A percentile compares a stretch with the other conserved stretches of the same genome.
phyloP scores from a whole-genome alignment of 495 filamentous ascomycete genomes.

The Margaritispora aquatica region DNA sequence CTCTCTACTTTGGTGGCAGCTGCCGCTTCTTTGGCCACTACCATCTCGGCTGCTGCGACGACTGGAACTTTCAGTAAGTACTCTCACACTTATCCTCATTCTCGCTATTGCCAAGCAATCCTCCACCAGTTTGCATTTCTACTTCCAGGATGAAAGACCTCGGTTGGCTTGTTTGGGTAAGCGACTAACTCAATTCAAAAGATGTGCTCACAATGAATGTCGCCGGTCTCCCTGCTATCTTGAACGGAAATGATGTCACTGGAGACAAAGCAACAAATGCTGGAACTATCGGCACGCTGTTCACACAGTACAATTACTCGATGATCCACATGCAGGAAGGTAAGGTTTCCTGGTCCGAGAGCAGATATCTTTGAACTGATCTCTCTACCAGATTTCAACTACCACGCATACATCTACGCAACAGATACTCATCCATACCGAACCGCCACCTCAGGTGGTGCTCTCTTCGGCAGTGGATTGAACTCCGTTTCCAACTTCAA shows the following conservation, averaged over 20 bases:
- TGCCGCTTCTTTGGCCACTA: neutral
- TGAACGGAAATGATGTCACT: conserved; percentile 45
- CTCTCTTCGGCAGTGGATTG: conserved; percentile 52
- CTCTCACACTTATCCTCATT: no score
- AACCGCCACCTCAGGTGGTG: conserved; percentile 54
- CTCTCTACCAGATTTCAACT: conserved; percentile 50
- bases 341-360: neutral
- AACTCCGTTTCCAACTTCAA: conserved; percentile 52
- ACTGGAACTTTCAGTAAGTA: conserved; percentile 37
- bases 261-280: conserved; percentile 49
- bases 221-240: conserved; percentile 48
- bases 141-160: no score
- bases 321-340: conserved; percentile 57
- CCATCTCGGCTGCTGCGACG: conserved; percentile 1
- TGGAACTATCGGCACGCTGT: conserved; percentile 39
- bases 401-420: conserved; percentile 51
- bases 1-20: conserved; percentile 1
- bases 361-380: neutral
- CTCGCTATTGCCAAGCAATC: no score
- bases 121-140: no score
- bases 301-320: conserved; percentile 45
- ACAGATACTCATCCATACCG: conserved; percentile 50
- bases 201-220: conserved; percentile 53
- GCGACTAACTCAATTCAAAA: no score
- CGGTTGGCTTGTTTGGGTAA: no score